Base-by-base conservation (phyloP, 768 basidiomycete genomes). In the Rhodotorula toruloides region DNA sequence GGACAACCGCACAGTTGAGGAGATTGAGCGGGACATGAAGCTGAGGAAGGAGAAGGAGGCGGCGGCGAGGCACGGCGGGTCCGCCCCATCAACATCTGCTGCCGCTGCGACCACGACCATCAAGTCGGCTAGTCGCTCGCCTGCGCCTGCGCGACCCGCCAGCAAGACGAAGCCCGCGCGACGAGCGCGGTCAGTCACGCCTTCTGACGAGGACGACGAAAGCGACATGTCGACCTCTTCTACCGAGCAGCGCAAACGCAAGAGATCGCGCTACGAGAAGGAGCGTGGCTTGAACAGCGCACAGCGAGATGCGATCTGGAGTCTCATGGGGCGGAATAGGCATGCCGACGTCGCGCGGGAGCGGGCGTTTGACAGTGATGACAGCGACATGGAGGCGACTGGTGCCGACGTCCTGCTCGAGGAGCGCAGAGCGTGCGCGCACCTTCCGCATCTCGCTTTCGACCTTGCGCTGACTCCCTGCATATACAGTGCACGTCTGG, bases 1-100 rank as follows among this genome's bases (percentile, higher is more conserved):
- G 17, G 74, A 75, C 49, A 54, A 49, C 8, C 61, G 74, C 9
- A 75, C 74, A n/a, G 70, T 75, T 37, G 74, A 75, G 40, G 74
- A 75, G 66, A 58, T 75, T 32, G 72, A 73, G 61, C 53, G 61
- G 27, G 72, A 73, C 36, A 63, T 72, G 58, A 39, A 47, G 31
- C 46, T 52, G 50, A 68, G 64, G 57, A 65, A 67, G 53, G 34
- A 48, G 32, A 54, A 22, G 29, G 31, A 14, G 13, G 46, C 10
- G 34, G 34, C 11, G 34, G 21, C 9, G 31, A n/a, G 19, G n/a
- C 22, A 2, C 25, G 53, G 17, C 42, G 8, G 17, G 42, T 5
- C 42, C 17, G 42, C 42, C n/a, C n/a, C n/a, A n/a, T n/a, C n/a
- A n/a, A n/a, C n/a, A n/a, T n/a, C n/a, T n/a, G n/a, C n/a, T n/a